Evolutionary conservation across 345 rosid species (phyloP), one percentile per base, ranked within the genome.

Genomic region (Clausena lansium): DNA sequence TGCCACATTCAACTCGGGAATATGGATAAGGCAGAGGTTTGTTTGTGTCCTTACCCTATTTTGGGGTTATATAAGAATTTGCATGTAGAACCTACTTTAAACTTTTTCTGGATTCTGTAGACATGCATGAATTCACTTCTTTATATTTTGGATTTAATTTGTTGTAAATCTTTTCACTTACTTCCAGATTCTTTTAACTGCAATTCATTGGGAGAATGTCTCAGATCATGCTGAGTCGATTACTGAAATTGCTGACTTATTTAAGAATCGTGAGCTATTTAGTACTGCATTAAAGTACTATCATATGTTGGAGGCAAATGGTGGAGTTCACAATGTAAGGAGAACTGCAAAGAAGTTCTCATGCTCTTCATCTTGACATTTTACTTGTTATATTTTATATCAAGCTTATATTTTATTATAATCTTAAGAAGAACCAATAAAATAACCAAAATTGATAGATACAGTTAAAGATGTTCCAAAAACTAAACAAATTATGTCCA

Each of bases 1-100:
- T 95, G 99, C 83, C 88, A 92, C 79, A 77, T 91, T 77, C 89
- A 82, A 83, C 91, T 91, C 7, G 80, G 90, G 83, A 85, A 93
- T 85, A 64, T 71, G 77, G 91, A 92, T 81, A 88, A 88, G 82
- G 97, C 99, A 33, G 94, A 95, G 99, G 98, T 95, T 47, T 84
- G 86, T 77, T 45, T 71, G 38, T 35, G 22, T 77, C 72, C 67
- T 63, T 66, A 71, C 77, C 75, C 35, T 84, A 82, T 11, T 30
- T 28, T 19, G 22, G 22, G 33, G 3, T 7, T 32, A 0, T 17
- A 32, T 17, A 22, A 64, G 67, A 36, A 64, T 64, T 32, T 32
- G 67, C 14, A 2, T 7, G 0, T 64, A n/a, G 8, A 39, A 19
- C 7, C 33, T 27, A 3, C 33, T 1, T 22, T 3, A 6, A 17